Percentiles rank a stretch among this genome's conserved stretches.
Evolutionary conservation across 352 stramenopile species (phyloP).

Genomic region (Globisporangium spinosum): DNA sequence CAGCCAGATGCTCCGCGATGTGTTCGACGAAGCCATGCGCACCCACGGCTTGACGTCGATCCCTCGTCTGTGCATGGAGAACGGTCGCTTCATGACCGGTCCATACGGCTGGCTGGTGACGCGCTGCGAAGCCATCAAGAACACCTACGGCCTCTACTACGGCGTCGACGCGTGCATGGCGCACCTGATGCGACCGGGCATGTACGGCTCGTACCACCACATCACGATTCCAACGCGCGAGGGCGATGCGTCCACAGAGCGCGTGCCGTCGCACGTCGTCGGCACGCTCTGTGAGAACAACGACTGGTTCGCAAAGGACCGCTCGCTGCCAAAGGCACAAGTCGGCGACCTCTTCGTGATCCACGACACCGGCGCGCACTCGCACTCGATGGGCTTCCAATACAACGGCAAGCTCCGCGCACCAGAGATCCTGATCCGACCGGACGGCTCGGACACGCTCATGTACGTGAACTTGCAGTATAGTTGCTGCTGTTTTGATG

Average conservation of each 20-base stretch:
- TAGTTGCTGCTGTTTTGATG: not conserved
- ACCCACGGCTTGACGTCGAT: conserved; percentile 56
- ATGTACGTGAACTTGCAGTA: conserved; percentile 42
- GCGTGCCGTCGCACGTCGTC: conserved; percentile 62
- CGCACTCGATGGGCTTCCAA: conserved; percentile 92
- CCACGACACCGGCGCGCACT: conserved; percentile 86
- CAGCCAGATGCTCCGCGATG: conserved; percentile 64
- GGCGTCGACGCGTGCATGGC: conserved; percentile 88
- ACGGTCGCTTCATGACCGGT: conserved; percentile 87
- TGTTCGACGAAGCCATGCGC: conserved; percentile 77
- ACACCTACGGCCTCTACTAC: conserved; percentile 84
- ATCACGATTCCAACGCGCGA: conserved; percentile 76
- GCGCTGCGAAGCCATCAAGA: conserved; percentile 84
- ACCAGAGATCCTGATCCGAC: conserved; percentile 77
- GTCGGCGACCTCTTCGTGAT: conserved; percentile 90
- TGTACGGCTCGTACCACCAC: conserved; percentile 89
- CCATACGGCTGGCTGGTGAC: conserved; percentile 85
- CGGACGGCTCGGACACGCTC: conserved; percentile 51
- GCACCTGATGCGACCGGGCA: conserved; percentile 88
- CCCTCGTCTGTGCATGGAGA: conserved; percentile 86
- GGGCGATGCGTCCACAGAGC: conserved; percentile 25
- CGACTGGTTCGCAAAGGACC: conserved; percentile 90
- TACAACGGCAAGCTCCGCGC: conserved; percentile 91
- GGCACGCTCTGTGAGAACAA: conserved; percentile 90
- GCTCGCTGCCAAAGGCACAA: conserved; percentile 54